Conservation (phyloP, 2,329 filamentous ascomycete genomes). For the Penicillium sp. region DNA sequence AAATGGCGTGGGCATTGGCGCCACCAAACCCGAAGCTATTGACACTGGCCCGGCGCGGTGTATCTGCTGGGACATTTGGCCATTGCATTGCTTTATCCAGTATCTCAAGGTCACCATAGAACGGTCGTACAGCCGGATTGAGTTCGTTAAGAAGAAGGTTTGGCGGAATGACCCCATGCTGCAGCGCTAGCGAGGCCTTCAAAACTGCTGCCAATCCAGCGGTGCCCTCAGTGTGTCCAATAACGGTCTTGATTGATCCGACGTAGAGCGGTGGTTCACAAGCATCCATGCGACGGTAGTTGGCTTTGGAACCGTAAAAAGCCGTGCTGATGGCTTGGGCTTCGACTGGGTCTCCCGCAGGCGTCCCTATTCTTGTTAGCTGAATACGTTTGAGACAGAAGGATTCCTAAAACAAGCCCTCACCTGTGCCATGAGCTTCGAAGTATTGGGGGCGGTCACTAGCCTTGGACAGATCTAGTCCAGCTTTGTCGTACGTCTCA, state of each 20-base stretch:
- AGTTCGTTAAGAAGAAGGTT: constrained; percentile 32
- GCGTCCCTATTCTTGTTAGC: constrained; percentile 18
- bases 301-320: constrained; percentile 19
- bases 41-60: constrained; percentile 41
- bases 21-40: constrained; percentile 50
- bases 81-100: constrained; percentile 22
- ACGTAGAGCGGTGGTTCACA: constrained; percentile 24
- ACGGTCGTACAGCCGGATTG: constrained; percentile 27
- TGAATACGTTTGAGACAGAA: background rate
- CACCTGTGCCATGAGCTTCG: constrained; percentile 51
- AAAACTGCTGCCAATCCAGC: constrained; percentile 35
- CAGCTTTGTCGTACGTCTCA: constrained; percentile 40
- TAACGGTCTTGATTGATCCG: constrained; percentile 34
- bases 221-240: constrained; percentile 40
- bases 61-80: constrained; percentile 23
- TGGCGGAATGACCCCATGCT: constrained; percentile 36
- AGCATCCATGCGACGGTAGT: constrained; percentile 5
- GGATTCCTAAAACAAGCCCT: background rate
- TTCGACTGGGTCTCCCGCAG: constrained; percentile 27
- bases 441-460: constrained; percentile 44
- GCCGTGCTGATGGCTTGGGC: constrained; percentile 25
- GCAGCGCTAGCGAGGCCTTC: constrained; percentile 43
- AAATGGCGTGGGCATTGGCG: constrained; percentile 41
- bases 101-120: constrained; percentile 28
- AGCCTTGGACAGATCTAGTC: constrained; percentile 34